phyloP scores from a whole-genome alignment of 805 yeast genomes.

The Wickerhamiella spandovensis region DNA sequence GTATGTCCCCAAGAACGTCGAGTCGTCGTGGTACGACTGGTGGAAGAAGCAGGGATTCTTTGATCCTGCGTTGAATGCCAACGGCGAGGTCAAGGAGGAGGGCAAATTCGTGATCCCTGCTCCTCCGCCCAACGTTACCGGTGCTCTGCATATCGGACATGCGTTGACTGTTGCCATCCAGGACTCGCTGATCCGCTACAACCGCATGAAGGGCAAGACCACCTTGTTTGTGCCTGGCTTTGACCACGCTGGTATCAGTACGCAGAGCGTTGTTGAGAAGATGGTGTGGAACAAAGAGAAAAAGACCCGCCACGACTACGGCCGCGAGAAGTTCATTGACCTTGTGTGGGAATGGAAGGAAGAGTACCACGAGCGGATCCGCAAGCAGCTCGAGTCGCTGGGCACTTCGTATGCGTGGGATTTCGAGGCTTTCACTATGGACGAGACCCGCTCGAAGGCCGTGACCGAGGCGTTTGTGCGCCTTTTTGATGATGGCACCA shows the following conservation, averaged over 20 bases:
- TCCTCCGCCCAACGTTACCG: constrained; percentile 99
- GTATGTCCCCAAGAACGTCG: constrained; percentile 83
- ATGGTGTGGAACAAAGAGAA: constrained; percentile 79
- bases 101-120: constrained; percentile 87
- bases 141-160: constrained; percentile 97
- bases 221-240: constrained; percentile 90
- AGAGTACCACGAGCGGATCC: constrained; percentile 76
- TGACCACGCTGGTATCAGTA: constrained; percentile 98
- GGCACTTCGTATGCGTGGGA: constrained; percentile 98
- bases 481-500: constrained; percentile 86
- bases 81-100: constrained; percentile 65
- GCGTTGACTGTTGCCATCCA: constrained; percentile 92
- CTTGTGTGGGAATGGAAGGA: constrained; percentile 99
- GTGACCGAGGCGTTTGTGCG: constrained; percentile 86
- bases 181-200: constrained; percentile 81
- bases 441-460: constrained; percentile 61
- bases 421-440: constrained; percentile 86
- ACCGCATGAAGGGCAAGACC: constrained; percentile 96
- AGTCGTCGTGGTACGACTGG: constrained; percentile 96
- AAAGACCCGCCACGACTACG: constrained; percentile 87
- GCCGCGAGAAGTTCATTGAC: constrained; percentile 77
- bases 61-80: constrained; percentile 66
- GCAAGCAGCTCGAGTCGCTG: constrained; percentile 65
- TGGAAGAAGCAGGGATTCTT: constrained; percentile 84
- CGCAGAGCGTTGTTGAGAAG: constrained; percentile 96